Conservation (phyloP, 139 green algal genomes). For the Tetraselmis striata region DNA sequence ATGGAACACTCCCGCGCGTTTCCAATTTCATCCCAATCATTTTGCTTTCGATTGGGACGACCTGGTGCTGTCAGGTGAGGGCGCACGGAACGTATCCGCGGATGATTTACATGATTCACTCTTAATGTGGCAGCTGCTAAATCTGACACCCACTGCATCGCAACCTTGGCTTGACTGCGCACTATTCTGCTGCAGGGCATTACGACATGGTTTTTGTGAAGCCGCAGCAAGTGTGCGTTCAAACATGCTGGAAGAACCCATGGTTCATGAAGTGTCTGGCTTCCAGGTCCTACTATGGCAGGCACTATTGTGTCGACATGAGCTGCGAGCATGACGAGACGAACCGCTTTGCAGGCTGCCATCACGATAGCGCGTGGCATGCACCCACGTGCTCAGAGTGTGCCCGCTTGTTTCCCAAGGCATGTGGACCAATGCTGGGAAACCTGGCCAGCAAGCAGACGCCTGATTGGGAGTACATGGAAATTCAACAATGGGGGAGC, state of each 20-base stretch:
- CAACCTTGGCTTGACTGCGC: too few relatives aligned
- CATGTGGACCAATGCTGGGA: neutral
- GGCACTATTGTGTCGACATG: neutral
- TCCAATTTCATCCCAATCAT: neutral
- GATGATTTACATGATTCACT: too few relatives aligned
- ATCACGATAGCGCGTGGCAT: neutral
- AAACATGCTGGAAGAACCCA: neutral
- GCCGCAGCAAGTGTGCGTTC: neutral
- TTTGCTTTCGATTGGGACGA: neutral
- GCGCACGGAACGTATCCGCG: too few relatives aligned
- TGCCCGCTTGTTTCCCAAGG: neutral
- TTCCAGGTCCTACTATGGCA: neutral
- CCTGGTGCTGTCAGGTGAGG: neutral
- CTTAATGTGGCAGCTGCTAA: too few relatives aligned
- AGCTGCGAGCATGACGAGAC: neutral
- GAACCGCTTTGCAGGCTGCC: neutral
- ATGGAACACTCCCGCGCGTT: neutral
- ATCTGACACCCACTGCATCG: too few relatives aligned
- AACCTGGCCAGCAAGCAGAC: neutral
- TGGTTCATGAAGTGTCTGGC: neutral
- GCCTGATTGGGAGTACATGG: neutral
- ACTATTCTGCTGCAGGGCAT: neutral
- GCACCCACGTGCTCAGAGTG: neutral
- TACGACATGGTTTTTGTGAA: neutral
- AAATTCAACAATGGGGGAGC: neutral